Conservation (phyloP, 192 early-diverging fungal species). For the Jimgerdemannia flammicorona region DNA sequence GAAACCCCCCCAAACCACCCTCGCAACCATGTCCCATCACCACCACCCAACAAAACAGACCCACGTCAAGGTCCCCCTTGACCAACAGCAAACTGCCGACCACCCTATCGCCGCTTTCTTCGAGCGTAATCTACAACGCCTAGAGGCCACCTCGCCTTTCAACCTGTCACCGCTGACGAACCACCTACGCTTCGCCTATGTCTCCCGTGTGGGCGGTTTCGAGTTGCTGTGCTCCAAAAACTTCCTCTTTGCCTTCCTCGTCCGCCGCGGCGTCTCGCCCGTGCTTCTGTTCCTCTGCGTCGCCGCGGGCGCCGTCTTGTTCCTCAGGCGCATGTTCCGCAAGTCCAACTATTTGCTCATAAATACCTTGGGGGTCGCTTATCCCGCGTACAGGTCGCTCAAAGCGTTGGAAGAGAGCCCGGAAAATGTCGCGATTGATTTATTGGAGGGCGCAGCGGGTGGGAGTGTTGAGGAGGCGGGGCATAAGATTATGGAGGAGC, state of each 20-base stretch:
- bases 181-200: background rate
- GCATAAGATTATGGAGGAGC: constrained; percentile 27
- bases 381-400: constrained; percentile 46
- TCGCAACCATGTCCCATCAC: too few species aligned
- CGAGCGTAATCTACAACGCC: background rate
- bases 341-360: constrained; percentile 10
- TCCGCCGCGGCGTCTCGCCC: background rate
- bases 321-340: background rate
- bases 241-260: background rate
- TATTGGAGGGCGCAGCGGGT: constrained; percentile 25
- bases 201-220: background rate
- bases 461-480: constrained; percentile 24
- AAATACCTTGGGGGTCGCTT: constrained; percentile 42
- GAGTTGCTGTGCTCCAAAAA: background rate
- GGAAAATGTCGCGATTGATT: constrained; percentile 18
- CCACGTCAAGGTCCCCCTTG: background rate
- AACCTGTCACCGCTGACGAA: background rate
- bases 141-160: background rate
- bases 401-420: constrained; percentile 31
- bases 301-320: background rate
- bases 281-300: background rate
- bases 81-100: background rate
- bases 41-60: too few species aligned
- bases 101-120: background rate
- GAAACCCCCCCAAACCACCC: too few species aligned